Evolutionary conservation across 1,284 basidiomycete genomes (phyloP).

Genomic region (Cystobasidium sp.): DNA sequence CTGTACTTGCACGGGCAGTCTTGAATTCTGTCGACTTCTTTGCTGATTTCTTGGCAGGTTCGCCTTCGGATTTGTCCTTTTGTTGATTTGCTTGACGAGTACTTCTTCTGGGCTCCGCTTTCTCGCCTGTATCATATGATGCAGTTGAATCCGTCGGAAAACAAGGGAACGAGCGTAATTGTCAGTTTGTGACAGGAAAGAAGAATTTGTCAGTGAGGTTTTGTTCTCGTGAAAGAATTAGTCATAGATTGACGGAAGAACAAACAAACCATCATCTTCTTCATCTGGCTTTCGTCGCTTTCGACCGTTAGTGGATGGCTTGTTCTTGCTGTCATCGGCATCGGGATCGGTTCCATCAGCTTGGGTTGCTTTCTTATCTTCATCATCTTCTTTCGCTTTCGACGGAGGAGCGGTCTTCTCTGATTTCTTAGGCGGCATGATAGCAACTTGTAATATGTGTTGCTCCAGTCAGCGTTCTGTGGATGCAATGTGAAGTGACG

Average conservation of each 20-base stretch:
- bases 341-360: slow-evolving; percentile 5
- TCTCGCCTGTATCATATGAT: neutral
- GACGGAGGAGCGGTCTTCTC: neutral
- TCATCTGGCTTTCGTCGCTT: slow-evolving; percentile 7
- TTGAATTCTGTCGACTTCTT: neutral
- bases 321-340: neutral
- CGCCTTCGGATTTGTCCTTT: neutral
- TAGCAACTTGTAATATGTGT: neutral
- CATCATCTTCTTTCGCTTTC: slow-evolving; percentile 2
- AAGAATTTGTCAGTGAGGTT: too few species aligned
- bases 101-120: slow-evolving; percentile 13
- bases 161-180: too few species aligned
- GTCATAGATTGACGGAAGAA: too few species aligned
- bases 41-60: neutral
- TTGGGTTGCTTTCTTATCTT: neutral
- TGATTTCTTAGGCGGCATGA: slow-evolving; percentile 11
- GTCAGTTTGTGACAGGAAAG: too few species aligned
- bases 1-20: neutral
- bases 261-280: neutral
- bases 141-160: neutral
- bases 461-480: neutral
- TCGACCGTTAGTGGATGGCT: neutral
- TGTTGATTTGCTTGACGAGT: neutral
- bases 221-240: too few species aligned
- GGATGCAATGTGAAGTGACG: too few species aligned